These are phyloP conservation scores for Beta vulgaris DNA, from an alignment of 148 eudicot genomes.

Conservation along the genomic window DNA sequence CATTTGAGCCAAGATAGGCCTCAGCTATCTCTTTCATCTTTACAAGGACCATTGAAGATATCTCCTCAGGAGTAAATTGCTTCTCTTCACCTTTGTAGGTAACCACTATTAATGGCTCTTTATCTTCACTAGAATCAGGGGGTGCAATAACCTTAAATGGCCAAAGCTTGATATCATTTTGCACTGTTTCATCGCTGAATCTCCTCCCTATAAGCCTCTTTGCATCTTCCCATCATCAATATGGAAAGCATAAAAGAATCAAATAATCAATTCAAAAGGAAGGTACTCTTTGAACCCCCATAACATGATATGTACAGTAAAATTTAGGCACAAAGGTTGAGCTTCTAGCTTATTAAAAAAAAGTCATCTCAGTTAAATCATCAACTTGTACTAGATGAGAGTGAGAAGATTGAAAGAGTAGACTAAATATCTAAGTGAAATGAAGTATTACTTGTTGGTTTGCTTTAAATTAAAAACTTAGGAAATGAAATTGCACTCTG, in stretches of 20 bases:
- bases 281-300: background rate
- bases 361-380: too few relatives aligned
- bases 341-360: too few relatives aligned
- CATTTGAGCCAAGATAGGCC: constrained; percentile 11
- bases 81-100: constrained; percentile 27
- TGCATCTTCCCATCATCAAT: background rate
- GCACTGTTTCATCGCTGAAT: constrained; percentile 13
- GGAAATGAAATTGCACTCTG: too few relatives aligned
- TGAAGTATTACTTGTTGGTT: too few relatives aligned
- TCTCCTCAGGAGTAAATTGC: constrained; percentile 27
- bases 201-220: constrained; percentile 19
- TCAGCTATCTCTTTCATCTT: constrained; percentile 28
- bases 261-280: background rate
- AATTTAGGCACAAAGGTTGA: background rate
- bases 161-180: constrained; percentile 16
- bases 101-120: constrained; percentile 25
- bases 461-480: too few relatives aligned
- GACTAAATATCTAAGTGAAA: too few relatives aligned
- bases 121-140: background rate
- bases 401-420: too few relatives aligned
- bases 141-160: constrained; percentile 13
- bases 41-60: constrained; percentile 29
- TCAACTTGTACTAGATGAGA: too few relatives aligned
- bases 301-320: too few relatives aligned
- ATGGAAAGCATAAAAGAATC: background rate